A percentile compares a stretch with the other conserved stretches of the same genome.
These are phyloP conservation scores for Podospora anserina DNA, from an alignment of 495 filamentous ascomycete genomes.

Conservation along the genomic window DNA sequence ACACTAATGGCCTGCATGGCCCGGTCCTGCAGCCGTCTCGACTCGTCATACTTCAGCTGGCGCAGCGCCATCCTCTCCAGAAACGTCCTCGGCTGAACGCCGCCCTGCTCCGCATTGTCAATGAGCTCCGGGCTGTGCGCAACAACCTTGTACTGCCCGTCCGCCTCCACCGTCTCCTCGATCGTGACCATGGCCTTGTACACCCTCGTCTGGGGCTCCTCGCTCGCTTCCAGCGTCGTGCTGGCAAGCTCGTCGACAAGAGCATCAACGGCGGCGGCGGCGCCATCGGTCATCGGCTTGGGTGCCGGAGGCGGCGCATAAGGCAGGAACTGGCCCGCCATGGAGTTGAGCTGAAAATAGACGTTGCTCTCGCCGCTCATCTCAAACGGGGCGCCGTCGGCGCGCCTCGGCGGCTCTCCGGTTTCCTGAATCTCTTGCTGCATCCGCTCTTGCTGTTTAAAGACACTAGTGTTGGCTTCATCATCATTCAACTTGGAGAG, in stretches of 20 bases:
- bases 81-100: constrained; percentile 40
- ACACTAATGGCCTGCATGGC: constrained; percentile 74
- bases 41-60: constrained; percentile 49
- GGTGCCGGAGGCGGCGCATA: constrained; percentile 78
- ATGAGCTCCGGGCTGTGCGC: constrained; percentile 51
- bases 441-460: constrained; percentile 20
- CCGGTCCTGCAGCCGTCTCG: constrained; percentile 35
- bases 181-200: constrained; percentile 82
- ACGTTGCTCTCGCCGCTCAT: constrained; percentile 34
- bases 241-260: constrained; percentile 36
- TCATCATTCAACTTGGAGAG: constrained; percentile 34
- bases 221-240: constrained; percentile 8
- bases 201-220: constrained; percentile 50
- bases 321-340: constrained; percentile 63
- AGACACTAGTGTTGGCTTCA: constrained; percentile 16
- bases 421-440: constrained; percentile 32
- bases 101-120: constrained; percentile 30
- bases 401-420: constrained; percentile 42
- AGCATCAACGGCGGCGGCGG: constrained; percentile 29
- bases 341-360: constrained; percentile 44
- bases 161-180: constrained; percentile 66
- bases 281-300: constrained; percentile 50
- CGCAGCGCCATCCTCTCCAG: constrained; percentile 51
- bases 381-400: constrained; percentile 41
- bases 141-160: constrained; percentile 60